Conservation (phyloP, 129 eudicot genomes). For the Glebionis coronaria region DNA sequence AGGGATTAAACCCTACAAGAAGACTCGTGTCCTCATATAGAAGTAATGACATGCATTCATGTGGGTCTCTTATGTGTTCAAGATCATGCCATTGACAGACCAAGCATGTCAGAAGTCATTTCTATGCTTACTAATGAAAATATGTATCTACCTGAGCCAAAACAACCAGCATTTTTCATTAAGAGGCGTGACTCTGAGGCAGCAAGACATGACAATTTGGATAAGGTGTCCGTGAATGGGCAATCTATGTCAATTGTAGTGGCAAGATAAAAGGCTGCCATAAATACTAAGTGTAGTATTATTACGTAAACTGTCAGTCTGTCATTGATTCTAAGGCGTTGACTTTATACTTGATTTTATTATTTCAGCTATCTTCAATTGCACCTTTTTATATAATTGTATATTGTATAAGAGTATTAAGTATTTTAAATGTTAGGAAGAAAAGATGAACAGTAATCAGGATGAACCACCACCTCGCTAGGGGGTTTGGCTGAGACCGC, state of each 20-base stretch:
- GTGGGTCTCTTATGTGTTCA: slow-evolving; percentile 39
- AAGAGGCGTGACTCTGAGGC: slow-evolving; percentile 6
- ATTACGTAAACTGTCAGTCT: too few species aligned
- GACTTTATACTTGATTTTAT: too few species aligned
- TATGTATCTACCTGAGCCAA: slow-evolving; percentile 37
- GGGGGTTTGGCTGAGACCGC: too few species aligned
- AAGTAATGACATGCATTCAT: slow-evolving; percentile 38
- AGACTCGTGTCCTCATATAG: slow-evolving; percentile 21
- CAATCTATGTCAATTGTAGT: slow-evolving; percentile 38
- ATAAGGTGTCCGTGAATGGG: slow-evolving; percentile 28
- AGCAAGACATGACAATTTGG: not conserved
- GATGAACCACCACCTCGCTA: too few species aligned
- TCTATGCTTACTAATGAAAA: slow-evolving; percentile 35
- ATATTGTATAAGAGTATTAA: too few species aligned
- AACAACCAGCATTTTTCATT: slow-evolving; percentile 44
- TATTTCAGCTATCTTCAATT: too few species aligned
- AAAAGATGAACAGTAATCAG: too few species aligned
- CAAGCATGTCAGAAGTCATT: slow-evolving; percentile 27
- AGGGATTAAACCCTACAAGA: too few species aligned
- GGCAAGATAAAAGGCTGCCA: slow-evolving; percentile 20
- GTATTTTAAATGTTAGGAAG: too few species aligned
- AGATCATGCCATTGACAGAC: slow-evolving; percentile 22
- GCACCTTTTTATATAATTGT: too few species aligned
- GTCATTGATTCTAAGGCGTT: too few species aligned
- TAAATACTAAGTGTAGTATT: too few species aligned